These are phyloP conservation scores for Tolypocladium sp. DNA, from an alignment of 2,329 filamentous ascomycete genomes.

Conservation along the genomic window DNA sequence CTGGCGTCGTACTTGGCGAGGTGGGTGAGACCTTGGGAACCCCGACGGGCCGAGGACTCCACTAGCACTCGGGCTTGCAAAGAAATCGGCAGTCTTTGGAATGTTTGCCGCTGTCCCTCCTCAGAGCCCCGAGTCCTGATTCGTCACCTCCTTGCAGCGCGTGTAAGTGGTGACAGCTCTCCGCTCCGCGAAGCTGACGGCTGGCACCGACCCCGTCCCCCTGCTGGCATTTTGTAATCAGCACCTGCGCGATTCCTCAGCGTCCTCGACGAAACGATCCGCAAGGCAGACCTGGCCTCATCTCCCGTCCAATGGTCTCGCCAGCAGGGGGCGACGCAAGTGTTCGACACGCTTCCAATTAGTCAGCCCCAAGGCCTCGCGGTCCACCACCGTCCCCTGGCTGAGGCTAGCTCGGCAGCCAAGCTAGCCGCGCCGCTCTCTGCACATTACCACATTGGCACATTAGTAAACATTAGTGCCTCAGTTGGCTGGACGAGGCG, in stretches of 20 bases:
- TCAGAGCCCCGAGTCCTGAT: background rate
- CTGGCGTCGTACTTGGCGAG: too few species aligned
- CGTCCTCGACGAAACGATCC: background rate
- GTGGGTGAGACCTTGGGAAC: background rate
- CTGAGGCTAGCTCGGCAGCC: too few species aligned
- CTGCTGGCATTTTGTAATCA: background rate
- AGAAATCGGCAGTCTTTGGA: too few species aligned
- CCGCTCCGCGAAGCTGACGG: background rate
- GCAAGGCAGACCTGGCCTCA: background rate
- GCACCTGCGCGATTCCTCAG: background rate
- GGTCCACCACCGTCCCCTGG: background rate
- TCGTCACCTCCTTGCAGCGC: background rate
- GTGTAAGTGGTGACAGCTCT: background rate
- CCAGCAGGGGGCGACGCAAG: background rate
- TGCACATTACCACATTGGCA: background rate
- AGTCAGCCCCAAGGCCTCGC: background rate
- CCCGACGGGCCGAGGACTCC: background rate
- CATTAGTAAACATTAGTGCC: background rate
- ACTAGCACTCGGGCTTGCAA: background rate
- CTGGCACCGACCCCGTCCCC: background rate
- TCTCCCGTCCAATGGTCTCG: background rate
- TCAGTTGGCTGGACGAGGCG: background rate
- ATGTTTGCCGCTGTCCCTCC: background rate
- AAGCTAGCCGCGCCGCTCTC: background rate
- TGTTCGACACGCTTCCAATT: background rate